Percentiles rank a stretch among this genome's conserved stretches.
Conservation (phyloP, 2,329 filamentous ascomycete species). For the Claviceps maximensis region DNA sequence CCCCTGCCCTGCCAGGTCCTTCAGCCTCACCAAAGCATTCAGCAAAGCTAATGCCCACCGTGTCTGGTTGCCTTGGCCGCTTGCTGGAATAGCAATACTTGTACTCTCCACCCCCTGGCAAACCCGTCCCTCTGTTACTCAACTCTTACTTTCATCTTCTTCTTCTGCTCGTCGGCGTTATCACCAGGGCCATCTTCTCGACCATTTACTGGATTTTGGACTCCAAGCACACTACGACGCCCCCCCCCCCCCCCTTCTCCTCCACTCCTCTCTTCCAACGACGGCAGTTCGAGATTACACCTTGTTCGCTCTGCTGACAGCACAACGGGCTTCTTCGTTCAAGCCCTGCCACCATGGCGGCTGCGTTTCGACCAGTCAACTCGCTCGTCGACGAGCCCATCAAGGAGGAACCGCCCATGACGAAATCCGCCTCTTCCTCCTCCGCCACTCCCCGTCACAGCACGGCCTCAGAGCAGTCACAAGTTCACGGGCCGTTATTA, state of each 20-base stretch:
- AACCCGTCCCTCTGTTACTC: constrained; percentile 4
- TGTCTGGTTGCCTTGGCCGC: constrained; percentile 1
- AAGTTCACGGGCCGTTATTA: constrained; percentile 13
- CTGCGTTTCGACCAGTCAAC: constrained; percentile 36
- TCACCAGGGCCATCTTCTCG: constrained; percentile 11
- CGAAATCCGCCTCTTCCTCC: constrained; percentile 19
- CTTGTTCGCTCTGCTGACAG: not conserved
- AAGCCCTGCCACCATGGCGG: constrained; percentile 25
- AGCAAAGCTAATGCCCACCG: not conserved
- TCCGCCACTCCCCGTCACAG: constrained; percentile 20
- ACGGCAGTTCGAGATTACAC: not conserved
- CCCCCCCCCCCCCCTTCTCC: not conserved
- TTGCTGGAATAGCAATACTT: constrained; percentile 5
- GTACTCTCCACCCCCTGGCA: constrained; percentile 6
- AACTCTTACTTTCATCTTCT: constrained; percentile 7
- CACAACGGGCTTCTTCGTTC: not conserved
- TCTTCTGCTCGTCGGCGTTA: constrained; percentile 1
- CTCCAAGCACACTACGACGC: not conserved
- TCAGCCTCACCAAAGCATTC: constrained; percentile 7
- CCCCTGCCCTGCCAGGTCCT: constrained; percentile 5
- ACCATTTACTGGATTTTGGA: not conserved
- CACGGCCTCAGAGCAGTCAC: constrained; percentile 20
- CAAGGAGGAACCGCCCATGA: constrained; percentile 23
- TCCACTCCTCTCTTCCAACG: not conserved
- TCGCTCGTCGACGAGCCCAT: constrained; percentile 22